Evolutionary conservation across 2,329 filamentous ascomycete genomes (phyloP), one percentile per base, ranked within the genome.

Genomic region (Colletotrichum falcatum): DNA sequence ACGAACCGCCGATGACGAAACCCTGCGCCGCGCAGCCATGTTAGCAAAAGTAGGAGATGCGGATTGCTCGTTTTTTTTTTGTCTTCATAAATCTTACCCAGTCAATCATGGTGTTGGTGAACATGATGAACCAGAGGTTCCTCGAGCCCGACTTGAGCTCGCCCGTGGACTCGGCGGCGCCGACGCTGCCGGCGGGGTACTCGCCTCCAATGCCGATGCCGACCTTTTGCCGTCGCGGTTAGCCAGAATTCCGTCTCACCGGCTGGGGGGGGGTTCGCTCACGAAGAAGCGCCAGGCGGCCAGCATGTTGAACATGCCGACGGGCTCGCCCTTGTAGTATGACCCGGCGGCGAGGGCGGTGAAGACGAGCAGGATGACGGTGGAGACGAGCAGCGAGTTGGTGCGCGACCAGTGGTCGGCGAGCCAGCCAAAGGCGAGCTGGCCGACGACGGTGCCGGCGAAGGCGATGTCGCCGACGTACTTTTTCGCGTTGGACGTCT

Each of bases 41-140:
- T 46, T 46, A 46, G 42, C 42, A n/a, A 63, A n/a, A 20, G 16
- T 1, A 5, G 39, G 30, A n/a, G n/a, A n/a, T n/a, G n/a, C n/a
- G 35, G 71, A 72, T 42, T 16, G 74, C 74, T 9, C 26, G 2
- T 1, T 33, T 18, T 35, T 14, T 2, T 1, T 23, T 16, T 60
- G 18, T n/a, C 61, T 30, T 9, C 11, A 12, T 33, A 5, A 5
- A 18, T 18, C 39, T 42, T 35, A 63, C 61, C 77, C 81, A 88
- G 77, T 97, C 93, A 71, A 97, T 97, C 85, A 94, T 92, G 30
- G 92, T 89, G 80, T 97, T 97, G 56, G 93, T 97, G 80, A 96
- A 97, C 73, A 97, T 85, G 75, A 95, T 93, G 78, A 95, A 98
- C 94, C 94, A 97, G 48, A 92, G 87, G 78, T 98, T 95, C n/a